A percentile compares a stretch with the other conserved stretches of the same genome.
Evolutionary conservation across 2,329 filamentous ascomycete genomes (phyloP).

Genomic region (Alternaria sp.): DNA sequence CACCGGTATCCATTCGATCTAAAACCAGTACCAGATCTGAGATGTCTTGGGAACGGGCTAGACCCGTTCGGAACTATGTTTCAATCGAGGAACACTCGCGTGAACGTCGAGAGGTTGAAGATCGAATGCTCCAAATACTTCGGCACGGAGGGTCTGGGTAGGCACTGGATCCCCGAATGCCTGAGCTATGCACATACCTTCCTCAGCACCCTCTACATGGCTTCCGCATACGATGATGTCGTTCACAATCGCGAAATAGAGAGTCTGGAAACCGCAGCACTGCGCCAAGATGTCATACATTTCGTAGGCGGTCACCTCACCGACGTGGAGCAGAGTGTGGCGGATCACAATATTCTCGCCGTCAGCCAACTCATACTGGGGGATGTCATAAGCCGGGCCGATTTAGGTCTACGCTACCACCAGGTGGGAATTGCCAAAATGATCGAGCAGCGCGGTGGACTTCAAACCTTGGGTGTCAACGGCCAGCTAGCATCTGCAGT

Average conservation of each 20-base stretch:
- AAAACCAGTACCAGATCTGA: conserved; percentile 18
- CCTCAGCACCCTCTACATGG: conserved; percentile 46
- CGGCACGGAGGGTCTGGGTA: conserved; percentile 42
- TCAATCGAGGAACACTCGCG: conserved; percentile 33
- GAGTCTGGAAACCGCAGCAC: conserved; percentile 38
- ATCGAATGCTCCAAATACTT: conserved; percentile 44
- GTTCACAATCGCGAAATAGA: conserved; percentile 29
- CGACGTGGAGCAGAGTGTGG: conserved; percentile 26
- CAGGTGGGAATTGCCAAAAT: conserved; percentile 40
- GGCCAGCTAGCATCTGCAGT: conserved; percentile 42
- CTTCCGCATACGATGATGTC: conserved; percentile 44
- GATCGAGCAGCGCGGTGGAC: conserved; percentile 44
- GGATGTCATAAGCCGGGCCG: conserved; percentile 40
- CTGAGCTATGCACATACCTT: conserved; percentile 44
- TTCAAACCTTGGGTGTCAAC: conserved; percentile 37
- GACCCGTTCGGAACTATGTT: conserved; percentile 48
- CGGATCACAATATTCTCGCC: conserved; percentile 46
- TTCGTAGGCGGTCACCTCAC: conserved; percentile 36
- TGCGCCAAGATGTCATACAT: conserved; percentile 46
- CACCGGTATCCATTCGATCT: conserved; percentile 30
- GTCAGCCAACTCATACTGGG: conserved; percentile 46
- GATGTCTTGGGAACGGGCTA: conserved; percentile 38
- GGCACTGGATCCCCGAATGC: conserved; percentile 44
- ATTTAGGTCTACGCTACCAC: conserved; percentile 29
- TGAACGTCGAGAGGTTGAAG: conserved; percentile 45